Evolutionary conservation across 179 eudicot species (phyloP).

Genomic region (Pouteria campechiana): DNA sequence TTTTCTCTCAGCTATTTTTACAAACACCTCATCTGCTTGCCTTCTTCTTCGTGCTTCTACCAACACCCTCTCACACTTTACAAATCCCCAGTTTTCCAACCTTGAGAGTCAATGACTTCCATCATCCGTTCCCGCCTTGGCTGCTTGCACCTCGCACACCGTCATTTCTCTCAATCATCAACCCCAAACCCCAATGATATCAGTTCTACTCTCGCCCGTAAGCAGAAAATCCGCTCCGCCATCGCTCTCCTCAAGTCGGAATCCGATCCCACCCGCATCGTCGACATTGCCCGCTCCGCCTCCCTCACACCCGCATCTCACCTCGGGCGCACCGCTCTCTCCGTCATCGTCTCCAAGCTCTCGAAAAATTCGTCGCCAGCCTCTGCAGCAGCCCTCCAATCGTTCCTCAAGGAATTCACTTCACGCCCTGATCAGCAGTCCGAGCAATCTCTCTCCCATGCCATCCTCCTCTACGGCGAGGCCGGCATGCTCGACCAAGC

Average conservation of each 20-base stretch:
- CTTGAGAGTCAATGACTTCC: too few species aligned
- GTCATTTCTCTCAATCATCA: constrained; percentile 28
- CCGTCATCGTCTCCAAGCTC: constrained; percentile 53
- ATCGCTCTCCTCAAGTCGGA: constrained; percentile 52
- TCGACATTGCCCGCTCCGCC: constrained; percentile 66
- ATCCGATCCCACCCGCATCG: constrained; percentile 53
- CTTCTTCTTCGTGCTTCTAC: too few species aligned
- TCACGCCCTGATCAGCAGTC: constrained; percentile 35
- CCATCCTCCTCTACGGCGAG: constrained; percentile 65
- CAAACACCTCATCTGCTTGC: too few species aligned
- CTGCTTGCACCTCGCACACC: constrained; percentile 12
- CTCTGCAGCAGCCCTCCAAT: constrained; percentile 34
- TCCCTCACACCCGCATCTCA: constrained; percentile 49
- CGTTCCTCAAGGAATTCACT: constrained; percentile 46
- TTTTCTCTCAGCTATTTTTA: too few species aligned
- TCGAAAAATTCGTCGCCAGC: too few species aligned
- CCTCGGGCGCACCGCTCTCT: constrained; percentile 68
- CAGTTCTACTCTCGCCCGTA: constrained; percentile 29
- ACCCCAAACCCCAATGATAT: constrained; percentile 36
- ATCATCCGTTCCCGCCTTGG: too few species aligned
- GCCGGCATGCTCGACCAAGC: constrained; percentile 54
- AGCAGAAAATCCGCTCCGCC: constrained; percentile 51
- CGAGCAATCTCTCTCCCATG: constrained; percentile 47
- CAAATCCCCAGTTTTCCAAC: too few species aligned
- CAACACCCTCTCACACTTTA: too few species aligned